Evolutionary conservation across 1,284 basidiomycete species (phyloP), one percentile per base, ranked within the genome.

Genomic region (Tetrapyrgos nigripes): DNA sequence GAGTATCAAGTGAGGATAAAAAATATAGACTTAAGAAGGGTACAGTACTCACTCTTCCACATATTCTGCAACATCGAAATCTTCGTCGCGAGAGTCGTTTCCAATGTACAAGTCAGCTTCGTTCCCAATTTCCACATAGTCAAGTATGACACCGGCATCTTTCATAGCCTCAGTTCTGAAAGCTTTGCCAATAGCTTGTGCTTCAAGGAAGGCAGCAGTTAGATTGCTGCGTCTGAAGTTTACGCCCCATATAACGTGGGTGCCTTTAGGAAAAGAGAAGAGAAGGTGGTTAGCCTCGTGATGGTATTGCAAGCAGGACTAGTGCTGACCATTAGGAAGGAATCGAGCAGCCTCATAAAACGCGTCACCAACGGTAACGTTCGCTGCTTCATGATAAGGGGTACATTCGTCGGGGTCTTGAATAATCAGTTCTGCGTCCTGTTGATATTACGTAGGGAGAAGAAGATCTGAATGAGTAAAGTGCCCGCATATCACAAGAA

Each of bases 231-330:
- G 65, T 13, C 85, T 82, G 21, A 90, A 71, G 68, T 90, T 89
- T 55, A 91, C 76, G n/a, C 88, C 89, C 85, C 85, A 91, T 19
- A 78, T 84, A 61, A 88, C 85, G 63, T 78, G 80, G 2, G 85
- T 86, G 33, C 52, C 61, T 60, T 24, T n/a, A 50, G 13, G 10
- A 19, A 33, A 33, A 33, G 14, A 33, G 28, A 24, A 50, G 10
- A 21, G 29, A 89, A 82, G 84, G 64, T 80, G 62, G 14, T 82
- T 69, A 31, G 70, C 70, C 8, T 5, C 40, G 3, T 6, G 21
- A 28, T 14, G n/a, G 73, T 6, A 44, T 56, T 47, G 37, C 51
- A 62, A 21, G 53, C 17, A n/a, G 63, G 81, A 89, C 55, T 79
- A 74, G 1, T 9, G 17, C 50, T 23, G 35, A 53, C 53, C 43